Evolutionary conservation across 805 yeast species (phyloP).

Genomic region (Candida odintsovae): DNA sequence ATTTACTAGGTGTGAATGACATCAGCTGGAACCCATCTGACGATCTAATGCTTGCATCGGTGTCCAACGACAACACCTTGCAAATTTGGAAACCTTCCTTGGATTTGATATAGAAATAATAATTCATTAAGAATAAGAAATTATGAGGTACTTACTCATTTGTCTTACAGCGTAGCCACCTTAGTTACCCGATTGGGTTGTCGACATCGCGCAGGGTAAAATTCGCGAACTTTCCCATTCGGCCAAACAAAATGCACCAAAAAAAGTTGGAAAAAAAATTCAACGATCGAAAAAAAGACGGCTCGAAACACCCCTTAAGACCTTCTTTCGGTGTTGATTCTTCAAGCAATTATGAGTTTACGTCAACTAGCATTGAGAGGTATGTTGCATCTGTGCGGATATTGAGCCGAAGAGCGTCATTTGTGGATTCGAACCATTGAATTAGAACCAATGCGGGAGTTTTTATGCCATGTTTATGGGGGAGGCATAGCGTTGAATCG

Average conservation of each 20-base stretch:
- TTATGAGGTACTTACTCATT: too few relatives aligned
- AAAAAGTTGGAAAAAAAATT: background rate
- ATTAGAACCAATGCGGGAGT: background rate
- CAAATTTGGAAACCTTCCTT: constrained; percentile 62
- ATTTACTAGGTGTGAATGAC: constrained; percentile 81
- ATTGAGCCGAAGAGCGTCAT: background rate
- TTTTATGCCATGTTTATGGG: background rate
- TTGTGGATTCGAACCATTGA: background rate
- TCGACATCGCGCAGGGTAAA: background rate
- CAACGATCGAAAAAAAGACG: background rate
- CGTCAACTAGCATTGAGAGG: constrained; percentile 27
- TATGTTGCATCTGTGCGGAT: constrained; percentile 8
- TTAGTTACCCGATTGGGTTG: background rate
- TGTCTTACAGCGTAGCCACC: background rate
- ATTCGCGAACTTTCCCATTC: background rate
- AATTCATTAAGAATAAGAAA: too few relatives aligned
- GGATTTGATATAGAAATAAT: background rate
- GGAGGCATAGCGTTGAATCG: too few relatives aligned
- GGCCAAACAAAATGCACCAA: background rate
- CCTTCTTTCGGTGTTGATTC: background rate
- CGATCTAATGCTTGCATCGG: constrained; percentile 58
- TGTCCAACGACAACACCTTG: constrained; percentile 79
- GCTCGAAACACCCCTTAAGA: background rate
- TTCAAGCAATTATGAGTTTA: constrained; percentile 16
- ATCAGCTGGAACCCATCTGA: constrained; percentile 75